These are phyloP conservation scores for Trametes sanguinea DNA, from an alignment of 768 basidiomycete species.

Conservation along the genomic window DNA sequence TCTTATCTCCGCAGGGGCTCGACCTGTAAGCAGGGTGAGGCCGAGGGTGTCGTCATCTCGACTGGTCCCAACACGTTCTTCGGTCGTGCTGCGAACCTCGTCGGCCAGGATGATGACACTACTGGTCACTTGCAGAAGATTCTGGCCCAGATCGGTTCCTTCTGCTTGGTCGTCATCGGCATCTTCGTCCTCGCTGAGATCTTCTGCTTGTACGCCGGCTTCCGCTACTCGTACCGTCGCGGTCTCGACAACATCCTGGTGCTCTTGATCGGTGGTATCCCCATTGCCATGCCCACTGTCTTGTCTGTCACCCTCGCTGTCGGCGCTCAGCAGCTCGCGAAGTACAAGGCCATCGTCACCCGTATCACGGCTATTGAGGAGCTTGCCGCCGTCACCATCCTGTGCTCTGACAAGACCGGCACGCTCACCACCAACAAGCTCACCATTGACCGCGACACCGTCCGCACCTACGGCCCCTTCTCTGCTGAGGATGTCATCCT, in stretches of 20 bases:
- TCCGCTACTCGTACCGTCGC: constrained; percentile 87
- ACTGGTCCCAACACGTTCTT: constrained; percentile 99
- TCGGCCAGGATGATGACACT: constrained; percentile 96
- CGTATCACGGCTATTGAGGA: constrained; percentile 99
- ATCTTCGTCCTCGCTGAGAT: constrained; percentile 96
- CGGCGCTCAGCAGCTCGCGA: constrained; percentile 97
- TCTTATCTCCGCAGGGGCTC: constrained; percentile 63
- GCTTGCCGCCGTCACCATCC: constrained; percentile 95
- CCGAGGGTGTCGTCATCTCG: constrained; percentile 97
- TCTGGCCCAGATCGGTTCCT: constrained; percentile 95
- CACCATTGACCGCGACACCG: constrained; percentile 91
- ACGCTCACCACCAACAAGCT: constrained; percentile 99
- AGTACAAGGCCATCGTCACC: constrained; percentile 99
- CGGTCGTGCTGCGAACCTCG: constrained; percentile 96
- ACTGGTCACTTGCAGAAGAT: constrained; percentile 99
- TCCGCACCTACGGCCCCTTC: constrained; percentile 89
- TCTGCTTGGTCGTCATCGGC: constrained; percentile 95
- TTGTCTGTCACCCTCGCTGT: constrained; percentile 98
- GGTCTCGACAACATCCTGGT: constrained; percentile 98
- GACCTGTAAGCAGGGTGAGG: constrained; percentile 98
- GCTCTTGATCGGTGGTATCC: constrained; percentile 99
- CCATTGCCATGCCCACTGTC: constrained; percentile 99
- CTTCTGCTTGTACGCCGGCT: constrained; percentile 88
- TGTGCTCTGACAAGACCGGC: constrained; percentile 99
- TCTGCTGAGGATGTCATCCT: constrained; percentile 89